Evolutionary conservation across 148 eudicot species (phyloP).

Genomic region (Fallopia convolvulus): DNA sequence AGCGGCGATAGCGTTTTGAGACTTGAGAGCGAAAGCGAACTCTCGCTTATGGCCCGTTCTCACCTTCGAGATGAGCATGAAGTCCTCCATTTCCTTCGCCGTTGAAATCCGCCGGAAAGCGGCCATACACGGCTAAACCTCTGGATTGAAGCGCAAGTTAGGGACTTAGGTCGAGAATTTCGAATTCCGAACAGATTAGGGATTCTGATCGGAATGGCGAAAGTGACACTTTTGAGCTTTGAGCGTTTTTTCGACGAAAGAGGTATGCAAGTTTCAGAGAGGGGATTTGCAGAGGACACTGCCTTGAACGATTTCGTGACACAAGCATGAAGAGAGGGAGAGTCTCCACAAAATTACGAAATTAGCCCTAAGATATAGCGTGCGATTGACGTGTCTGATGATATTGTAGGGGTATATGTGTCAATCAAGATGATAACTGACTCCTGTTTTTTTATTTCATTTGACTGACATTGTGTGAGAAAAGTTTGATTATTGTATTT

Average conservation of each 20-base stretch:
- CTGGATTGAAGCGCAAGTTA: neutral
- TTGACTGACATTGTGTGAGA: neutral
- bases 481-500: neutral
- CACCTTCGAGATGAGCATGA: constrained; percentile 32
- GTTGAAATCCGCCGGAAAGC: constrained; percentile 10
- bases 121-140: neutral
- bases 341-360: neutral
- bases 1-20: constrained; percentile 37
- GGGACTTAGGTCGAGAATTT: neutral
- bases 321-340: neutral
- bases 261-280: too few relatives aligned
- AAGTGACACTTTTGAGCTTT: neutral
- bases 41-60: constrained; percentile 31
- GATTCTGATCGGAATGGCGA: neutral
- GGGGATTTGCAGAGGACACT: neutral
- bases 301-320: neutral
- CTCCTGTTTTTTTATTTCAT: neutral
- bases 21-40: constrained; percentile 40
- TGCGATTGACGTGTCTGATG: neutral
- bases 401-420: neutral
- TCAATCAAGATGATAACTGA: neutral
- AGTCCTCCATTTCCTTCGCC: constrained; percentile 30
- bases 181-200: neutral
- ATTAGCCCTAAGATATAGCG: neutral
- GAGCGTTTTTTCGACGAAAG: neutral